Base-by-base conservation (phyloP, 306 rosid species). In the Glycine soja region DNA sequence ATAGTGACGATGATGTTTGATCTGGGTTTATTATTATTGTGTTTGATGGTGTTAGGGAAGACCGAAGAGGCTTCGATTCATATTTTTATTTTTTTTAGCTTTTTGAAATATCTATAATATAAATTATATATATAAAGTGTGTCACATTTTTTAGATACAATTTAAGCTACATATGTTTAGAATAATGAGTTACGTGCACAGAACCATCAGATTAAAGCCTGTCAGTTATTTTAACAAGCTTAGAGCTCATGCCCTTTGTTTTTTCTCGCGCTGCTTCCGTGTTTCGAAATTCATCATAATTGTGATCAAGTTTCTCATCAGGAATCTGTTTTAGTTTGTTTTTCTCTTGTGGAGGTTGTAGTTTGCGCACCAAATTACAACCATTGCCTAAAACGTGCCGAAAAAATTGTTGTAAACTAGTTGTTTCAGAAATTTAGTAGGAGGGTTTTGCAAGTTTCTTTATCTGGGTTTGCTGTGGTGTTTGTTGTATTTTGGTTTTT, bases 171-270 rank as follows among this genome's bases (percentile, higher is more conserved):
- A 24, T 24, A 24, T 24, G 30, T 24, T 24, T 0, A 24, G 30
- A 24, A 24, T 24, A 19, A 24, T 24, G 30, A 24, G 30, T 24
- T 24, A 24, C 91, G 88, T 90, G 91, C 80, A 86, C 92, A 0
- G 91, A 80, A 40, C 97, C 98, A 80, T 89, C 97, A 5, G 89
- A 88, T 86, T 95, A 97, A 45, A 91, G 88, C 67, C 95, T 83
- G 32, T 87, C 92, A 57, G 95, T 83, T 51, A 90, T 84, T 86
- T 85, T 91, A 76, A 85, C 90, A 48, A 78, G 83, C 59, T 63
- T 81, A 66, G 63, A 45, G 47, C 81, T 78, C 36, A 47, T 43
- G 3, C 65, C 80, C 47, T 1, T 79, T 32, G 58, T 72, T 78
- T 83, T 87, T 82, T 76, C 92, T 74, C 88, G 88, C 57, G 71